Base-by-base conservation (phyloP, 345 rosid genomes). In the Rhodomyrtus tomentosa region DNA sequence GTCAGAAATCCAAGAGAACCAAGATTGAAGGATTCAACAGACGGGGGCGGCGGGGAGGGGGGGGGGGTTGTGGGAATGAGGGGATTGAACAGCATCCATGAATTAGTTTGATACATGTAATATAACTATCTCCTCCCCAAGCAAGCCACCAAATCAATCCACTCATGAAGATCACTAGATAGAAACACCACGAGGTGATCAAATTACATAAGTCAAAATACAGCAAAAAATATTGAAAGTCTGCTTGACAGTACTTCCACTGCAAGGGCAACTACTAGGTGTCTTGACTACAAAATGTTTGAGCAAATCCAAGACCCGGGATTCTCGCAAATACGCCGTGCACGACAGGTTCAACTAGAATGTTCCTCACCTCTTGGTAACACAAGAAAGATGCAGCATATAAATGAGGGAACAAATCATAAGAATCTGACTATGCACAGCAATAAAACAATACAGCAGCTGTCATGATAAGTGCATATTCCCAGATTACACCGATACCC, bases 1-100 rank as follows among this genome's bases (percentile, higher is more conserved):
- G 99, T 94, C 84, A 94, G 97, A 90, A 96, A 96, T 88, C 99
- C 99, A 89, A 95, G 97, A 80, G 98, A 96, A 80, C 98, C 99
- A 51, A 96, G 96, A 88, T 95, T 96, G 84, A 96, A 96, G 55
- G 99, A 94, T 58, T 95, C 98, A 82, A 96, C 98, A 29, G 99
- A 98, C 55, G 49, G 98, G 99, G 84, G n/a, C n/a, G n/a, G n/a
- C n/a, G n/a, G n/a, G n/a, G n/a, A n/a, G n/a, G n/a, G n/a, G n/a
- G n/a, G n/a, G n/a, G n/a, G n/a, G n/a, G n/a, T n/a, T n/a, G n/a
- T n/a, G n/a, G n/a, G n/a, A n/a, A n/a, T n/a, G n/a, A n/a, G n/a
- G n/a, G n/a, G n/a, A n/a, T n/a, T n/a, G n/a, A n/a, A 96, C 95
- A 20, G 98, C 94, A 76, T 91, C 98, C 89, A 93, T 92, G 91